Evolutionary conservation across 2,329 filamentous ascomycete species (phyloP), one percentile per base, ranked within the genome.

Genomic region (Scedosporium boydii): DNA sequence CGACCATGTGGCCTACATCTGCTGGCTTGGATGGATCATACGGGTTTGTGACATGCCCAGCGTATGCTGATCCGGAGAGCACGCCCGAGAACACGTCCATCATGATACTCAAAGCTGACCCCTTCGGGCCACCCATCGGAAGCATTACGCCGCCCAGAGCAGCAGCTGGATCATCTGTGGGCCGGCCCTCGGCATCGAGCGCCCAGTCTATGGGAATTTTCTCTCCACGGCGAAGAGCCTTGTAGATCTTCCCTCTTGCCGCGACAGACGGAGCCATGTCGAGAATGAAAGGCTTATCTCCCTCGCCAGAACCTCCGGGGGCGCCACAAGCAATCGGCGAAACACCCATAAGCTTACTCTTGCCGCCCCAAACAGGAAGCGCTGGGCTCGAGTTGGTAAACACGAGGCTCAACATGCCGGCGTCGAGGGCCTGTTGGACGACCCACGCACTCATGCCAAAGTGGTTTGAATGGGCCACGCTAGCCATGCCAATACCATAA

Each of bases 21-120:
- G 87, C 85, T 1, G 85, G 80, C 63, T 79, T 83, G 0, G 82
- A 86, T 2, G 87, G 80, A 69, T 92, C 89, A 71, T 95, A 95
- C 0, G 90, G 91, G 18, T 84, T 84, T 0, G 86, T 89, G 18
- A 95, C 90, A 68, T 89, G 80, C 0, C 90, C 90, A 0, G 89
- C 91, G 73, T 91, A 95, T 0, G 89, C 89, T 38, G 86, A 87
- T 0, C 90, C 90, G 0, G 88, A 91, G 0, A 95, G 69, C 0
- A 90, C 87, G 0, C 90, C 90, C 0, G 89, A 92, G 70, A 95
- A 93, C 2, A 96, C 88, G 70, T 95, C 90, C 91, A 95, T 95
- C 88, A 92, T 93, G 62, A 95, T 84, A 0, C 88, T 78, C 48
- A 95, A 72, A 0, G 83, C 91, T 2, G 87, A 90, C 0, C 91